phyloP scores from a whole-genome alignment of 345 rosid genomes.

The Geranium brycei region DNA sequence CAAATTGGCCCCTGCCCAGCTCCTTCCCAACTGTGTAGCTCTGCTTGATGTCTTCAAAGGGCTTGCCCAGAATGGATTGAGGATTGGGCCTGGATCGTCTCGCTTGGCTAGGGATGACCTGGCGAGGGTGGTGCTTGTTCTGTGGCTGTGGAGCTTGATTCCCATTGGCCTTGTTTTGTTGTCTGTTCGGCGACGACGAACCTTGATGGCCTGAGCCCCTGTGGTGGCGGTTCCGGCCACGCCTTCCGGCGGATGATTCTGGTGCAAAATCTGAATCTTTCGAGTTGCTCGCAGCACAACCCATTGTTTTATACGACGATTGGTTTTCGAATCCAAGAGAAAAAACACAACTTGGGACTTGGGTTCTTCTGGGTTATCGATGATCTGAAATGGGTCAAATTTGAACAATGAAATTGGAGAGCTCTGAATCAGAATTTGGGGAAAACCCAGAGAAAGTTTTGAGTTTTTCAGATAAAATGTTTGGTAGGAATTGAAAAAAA shows the following conservation, averaged over 20 bases:
- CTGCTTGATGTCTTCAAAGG: conserved; percentile 52
- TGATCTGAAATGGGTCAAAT: not conserved
- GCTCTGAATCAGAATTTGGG: not conserved
- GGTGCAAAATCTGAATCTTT: not conserved
- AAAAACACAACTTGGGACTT: no score
- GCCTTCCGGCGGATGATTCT: not conserved
- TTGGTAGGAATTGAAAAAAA: not conserved
- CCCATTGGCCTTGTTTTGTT: no score
- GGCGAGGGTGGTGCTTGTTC: conserved; percentile 11
- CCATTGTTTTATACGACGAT: not conserved
- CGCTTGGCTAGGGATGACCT: conserved; percentile 1
- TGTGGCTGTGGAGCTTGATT: no score
- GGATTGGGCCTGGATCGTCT: conserved; percentile 13
- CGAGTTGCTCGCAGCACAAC: not conserved
- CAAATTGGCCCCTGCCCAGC: conserved; percentile 79
- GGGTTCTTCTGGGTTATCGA: not conserved
- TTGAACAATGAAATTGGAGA: not conserved
- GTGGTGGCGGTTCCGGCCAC: not conserved
- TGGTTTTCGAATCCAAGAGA: no score
- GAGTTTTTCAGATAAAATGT: not conserved
- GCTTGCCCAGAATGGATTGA: conserved; percentile 48
- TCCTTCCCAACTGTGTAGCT: conserved; percentile 47
- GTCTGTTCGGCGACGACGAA: conserved; percentile 11
- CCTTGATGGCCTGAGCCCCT: conserved; percentile 9
- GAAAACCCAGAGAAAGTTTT: not conserved